phyloP scores from a whole-genome alignment of 306 rosid genomes.

The Biancaea sappan region DNA sequence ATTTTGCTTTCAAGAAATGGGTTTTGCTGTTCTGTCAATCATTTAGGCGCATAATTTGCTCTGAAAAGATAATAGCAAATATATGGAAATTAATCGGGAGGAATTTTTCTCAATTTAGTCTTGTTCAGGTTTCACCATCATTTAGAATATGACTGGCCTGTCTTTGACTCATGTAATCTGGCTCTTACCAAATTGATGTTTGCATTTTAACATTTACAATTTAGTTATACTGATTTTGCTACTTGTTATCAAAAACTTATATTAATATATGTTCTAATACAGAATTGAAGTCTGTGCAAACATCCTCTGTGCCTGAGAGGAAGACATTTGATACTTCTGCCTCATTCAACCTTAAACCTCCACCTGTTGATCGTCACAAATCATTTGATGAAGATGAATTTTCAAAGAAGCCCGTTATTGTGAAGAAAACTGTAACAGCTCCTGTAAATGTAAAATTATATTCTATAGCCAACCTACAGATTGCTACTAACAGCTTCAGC shows the following conservation, averaged over 20 bases:
- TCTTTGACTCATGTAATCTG: constrained; percentile 20
- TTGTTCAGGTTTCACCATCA: background rate
- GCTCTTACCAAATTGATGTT: constrained; percentile 19
- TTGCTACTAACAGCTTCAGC: constrained; percentile 92
- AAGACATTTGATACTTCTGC: constrained; percentile 67
- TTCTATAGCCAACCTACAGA: constrained; percentile 89
- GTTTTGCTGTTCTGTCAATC: constrained; percentile 19
- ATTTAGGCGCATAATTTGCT: constrained; percentile 17
- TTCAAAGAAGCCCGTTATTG: constrained; percentile 58
- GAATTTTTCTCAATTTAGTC: constrained; percentile 6
- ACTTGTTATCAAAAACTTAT: constrained; percentile 27
- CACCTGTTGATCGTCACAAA: constrained; percentile 84
- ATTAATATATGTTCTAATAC: constrained; percentile 38
- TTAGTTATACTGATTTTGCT: constrained; percentile 18
- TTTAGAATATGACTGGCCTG: constrained; percentile 2
- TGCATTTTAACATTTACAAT: constrained; percentile 22
- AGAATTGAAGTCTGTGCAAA: constrained; percentile 72
- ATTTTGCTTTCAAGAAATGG: constrained; percentile 21
- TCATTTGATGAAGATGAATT: constrained; percentile 79
- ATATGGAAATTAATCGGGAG: constrained; percentile 12
- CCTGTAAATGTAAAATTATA: constrained; percentile 69
- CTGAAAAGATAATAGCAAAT: constrained; percentile 10
- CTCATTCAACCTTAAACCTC: constrained; percentile 81
- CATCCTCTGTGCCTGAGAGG: constrained; percentile 50
- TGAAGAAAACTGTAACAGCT: constrained; percentile 61